Conservation (phyloP, 257 asterid species). For the Gynochthodes officinalis region DNA sequence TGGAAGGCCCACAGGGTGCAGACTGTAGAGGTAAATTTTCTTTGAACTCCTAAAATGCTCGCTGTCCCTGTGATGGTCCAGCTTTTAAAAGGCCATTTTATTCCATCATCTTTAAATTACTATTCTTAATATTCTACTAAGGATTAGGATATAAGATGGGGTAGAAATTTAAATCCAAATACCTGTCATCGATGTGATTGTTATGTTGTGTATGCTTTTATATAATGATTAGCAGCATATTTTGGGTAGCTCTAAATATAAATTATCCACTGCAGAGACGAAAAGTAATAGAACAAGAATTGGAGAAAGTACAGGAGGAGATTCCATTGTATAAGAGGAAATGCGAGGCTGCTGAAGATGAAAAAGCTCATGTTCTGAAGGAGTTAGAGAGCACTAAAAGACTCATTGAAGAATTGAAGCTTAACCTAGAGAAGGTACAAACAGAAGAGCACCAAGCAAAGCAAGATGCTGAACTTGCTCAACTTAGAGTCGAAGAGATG, state of each 20-base stretch:
- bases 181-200: neutral
- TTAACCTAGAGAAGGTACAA: constrained; percentile 83
- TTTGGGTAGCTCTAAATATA: constrained; percentile 1
- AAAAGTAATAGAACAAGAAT: constrained; percentile 73
- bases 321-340: constrained; percentile 69
- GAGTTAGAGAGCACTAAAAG: constrained; percentile 79
- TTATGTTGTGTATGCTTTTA: neutral
- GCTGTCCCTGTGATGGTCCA: neutral
- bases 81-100: neutral
- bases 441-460: constrained; percentile 90
- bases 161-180: neutral
- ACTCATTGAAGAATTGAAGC: constrained; percentile 83
- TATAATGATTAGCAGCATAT: neutral
- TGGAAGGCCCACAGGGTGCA: constrained; percentile 97
- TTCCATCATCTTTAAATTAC: neutral
- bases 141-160: neutral
- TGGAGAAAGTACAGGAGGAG: constrained; percentile 73
- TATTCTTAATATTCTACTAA: neutral
- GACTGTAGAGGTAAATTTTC: constrained; percentile 70
- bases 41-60: neutral
- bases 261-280: constrained; percentile 55
- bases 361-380: constrained; percentile 58
- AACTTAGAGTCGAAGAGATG: constrained; percentile 80
- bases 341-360: constrained; percentile 71
- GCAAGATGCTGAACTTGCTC: constrained; percentile 93